These are phyloP conservation scores for Bauhinia variegata DNA, from an alignment of 306 rosid genomes.

Conservation along the genomic window DNA sequence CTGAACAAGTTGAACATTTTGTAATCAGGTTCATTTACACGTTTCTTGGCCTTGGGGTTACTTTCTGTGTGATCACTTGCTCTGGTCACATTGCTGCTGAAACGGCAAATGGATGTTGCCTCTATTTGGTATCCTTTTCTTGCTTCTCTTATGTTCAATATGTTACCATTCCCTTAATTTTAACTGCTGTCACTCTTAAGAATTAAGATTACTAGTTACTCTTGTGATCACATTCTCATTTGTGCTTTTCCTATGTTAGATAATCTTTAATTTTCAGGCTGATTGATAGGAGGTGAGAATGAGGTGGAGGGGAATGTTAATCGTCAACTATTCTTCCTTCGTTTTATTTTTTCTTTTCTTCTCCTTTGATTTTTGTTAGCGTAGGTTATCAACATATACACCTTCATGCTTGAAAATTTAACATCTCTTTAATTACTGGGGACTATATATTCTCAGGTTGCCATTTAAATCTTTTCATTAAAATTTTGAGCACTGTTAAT, in stretches of 20 bases:
- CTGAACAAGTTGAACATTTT: slow-evolving; percentile 9
- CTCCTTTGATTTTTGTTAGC: neutral
- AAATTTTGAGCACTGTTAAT: too few species aligned
- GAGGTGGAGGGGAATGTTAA: neutral
- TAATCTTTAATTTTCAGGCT: neutral
- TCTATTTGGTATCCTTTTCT: slow-evolving; percentile 75
- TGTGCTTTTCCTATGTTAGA: neutral
- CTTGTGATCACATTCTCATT: neutral
- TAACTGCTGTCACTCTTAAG: neutral
- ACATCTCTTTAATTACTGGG: neutral
- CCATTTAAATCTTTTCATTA: too few species aligned
- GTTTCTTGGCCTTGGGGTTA: slow-evolving; percentile 68
- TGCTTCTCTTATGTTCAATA: neutral
- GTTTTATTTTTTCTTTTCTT: neutral
- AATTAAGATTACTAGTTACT: neutral
- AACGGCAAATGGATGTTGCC: slow-evolving; percentile 78
- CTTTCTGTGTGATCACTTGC: slow-evolving; percentile 70
- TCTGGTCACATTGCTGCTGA: slow-evolving; percentile 82
- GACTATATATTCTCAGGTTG: neutral
- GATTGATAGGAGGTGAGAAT: neutral
- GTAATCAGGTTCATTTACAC: slow-evolving; percentile 78
- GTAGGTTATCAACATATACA: neutral
- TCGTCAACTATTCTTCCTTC: neutral
- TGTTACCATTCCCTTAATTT: slow-evolving; percentile 6
- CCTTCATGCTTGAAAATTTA: neutral